phyloP scores from a whole-genome alignment of 2,329 filamentous ascomycete species.

The Botrytis paeoniae region DNA sequence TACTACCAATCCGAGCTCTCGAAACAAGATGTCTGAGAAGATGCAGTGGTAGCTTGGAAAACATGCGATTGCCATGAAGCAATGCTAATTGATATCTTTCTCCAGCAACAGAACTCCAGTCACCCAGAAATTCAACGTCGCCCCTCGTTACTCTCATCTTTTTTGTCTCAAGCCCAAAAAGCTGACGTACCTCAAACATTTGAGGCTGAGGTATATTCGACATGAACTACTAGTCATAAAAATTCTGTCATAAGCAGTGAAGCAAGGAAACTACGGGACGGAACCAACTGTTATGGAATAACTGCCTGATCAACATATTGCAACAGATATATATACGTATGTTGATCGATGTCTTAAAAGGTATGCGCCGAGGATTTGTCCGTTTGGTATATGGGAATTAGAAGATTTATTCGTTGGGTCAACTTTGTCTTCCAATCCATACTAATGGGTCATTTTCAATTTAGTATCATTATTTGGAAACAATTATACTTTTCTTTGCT shows the following conservation, averaged over 20 bases:
- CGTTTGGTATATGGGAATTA: not conserved
- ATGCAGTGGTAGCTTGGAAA: slow-evolving; percentile 6
- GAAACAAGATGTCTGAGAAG: not conserved
- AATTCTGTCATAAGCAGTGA: slow-evolving; percentile 9
- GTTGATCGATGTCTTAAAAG: slow-evolving; percentile 18
- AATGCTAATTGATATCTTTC: slow-evolving; percentile 13
- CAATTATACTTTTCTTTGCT: not conserved
- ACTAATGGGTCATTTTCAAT: slow-evolving; percentile 11
- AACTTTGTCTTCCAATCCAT: not conserved
- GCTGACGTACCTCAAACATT: slow-evolving; percentile 15
- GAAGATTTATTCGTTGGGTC: not conserved
- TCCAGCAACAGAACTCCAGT: not conserved
- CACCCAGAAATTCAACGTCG: slow-evolving; percentile 3
- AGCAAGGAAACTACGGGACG: slow-evolving; percentile 15
- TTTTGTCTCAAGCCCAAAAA: slow-evolving; percentile 8
- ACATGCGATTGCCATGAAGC: slow-evolving; percentile 8
- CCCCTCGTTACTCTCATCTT: not conserved
- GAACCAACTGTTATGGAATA: not conserved
- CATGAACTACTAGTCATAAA: slow-evolving; percentile 18
- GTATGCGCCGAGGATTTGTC: slow-evolving; percentile 13
- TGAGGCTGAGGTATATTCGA: slow-evolving; percentile 19
- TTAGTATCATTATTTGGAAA: slow-evolving; percentile 12
- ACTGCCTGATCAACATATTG: slow-evolving; percentile 1
- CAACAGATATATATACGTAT: slow-evolving; percentile 6
- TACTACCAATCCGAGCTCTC: slow-evolving; percentile 2